Evolutionary conservation across 1,139 yeast species (phyloP).

Genomic region (Yamadazyma friedrichii): DNA sequence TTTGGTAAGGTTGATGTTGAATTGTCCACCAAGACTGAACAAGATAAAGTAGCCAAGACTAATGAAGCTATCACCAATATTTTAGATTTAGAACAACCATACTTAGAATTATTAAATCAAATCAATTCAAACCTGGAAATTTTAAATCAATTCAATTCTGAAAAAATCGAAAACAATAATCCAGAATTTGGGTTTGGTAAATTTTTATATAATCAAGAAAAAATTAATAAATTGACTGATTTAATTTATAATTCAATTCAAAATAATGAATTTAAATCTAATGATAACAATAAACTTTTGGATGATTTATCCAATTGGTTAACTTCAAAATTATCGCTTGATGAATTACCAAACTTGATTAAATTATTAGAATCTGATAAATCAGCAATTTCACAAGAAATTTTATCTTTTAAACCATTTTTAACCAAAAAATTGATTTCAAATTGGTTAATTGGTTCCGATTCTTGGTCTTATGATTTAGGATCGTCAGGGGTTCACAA

Average conservation of each 20-base stretch:
- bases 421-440: constrained; percentile 41
- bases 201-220: constrained; percentile 57
- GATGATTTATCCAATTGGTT: constrained; percentile 72
- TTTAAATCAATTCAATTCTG: constrained; percentile 48
- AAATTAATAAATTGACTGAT: constrained; percentile 44
- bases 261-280: constrained; percentile 44
- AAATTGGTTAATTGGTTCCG: constrained; percentile 90
- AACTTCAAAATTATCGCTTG: constrained; percentile 35
- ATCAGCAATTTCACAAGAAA: constrained; percentile 37
- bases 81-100: constrained; percentile 68
- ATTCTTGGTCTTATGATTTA: constrained; percentile 91
- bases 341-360: constrained; percentile 33
- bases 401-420: constrained; percentile 46
- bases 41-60: constrained; percentile 23
- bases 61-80: constrained; percentile 43
- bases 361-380: constrained; percentile 42
- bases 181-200: constrained; percentile 92
- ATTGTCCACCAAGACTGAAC: constrained; percentile 29
- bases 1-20: constrained; percentile 49
- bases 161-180: constrained; percentile 40
- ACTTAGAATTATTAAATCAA: constrained; percentile 72
- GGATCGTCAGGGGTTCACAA: constrained; percentile 93
- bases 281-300: constrained; percentile 48
- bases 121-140: constrained; percentile 47
- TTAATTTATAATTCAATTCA: constrained; percentile 53